phyloP scores from a whole-genome alignment of 176 grass and related monocot species.

The Calamus simplicifolius region DNA sequence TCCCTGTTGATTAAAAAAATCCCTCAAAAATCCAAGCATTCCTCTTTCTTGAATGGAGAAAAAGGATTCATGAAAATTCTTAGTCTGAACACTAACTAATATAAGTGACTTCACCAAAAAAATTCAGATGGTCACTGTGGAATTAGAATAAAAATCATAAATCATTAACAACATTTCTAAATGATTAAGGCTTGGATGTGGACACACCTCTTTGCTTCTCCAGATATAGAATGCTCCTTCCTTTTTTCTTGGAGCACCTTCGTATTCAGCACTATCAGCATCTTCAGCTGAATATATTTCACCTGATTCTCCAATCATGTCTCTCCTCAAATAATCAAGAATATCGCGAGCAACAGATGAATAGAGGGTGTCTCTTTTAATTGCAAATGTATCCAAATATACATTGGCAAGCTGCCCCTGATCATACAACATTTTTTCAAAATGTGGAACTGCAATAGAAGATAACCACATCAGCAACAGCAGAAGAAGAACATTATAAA shows the following conservation, averaged over 20 bases:
- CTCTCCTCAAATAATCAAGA: constrained; percentile 94
- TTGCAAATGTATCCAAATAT: constrained; percentile 73
- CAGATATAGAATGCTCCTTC: constrained; percentile 94
- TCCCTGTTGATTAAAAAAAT: too few relatives aligned
- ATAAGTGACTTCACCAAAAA: too few relatives aligned
- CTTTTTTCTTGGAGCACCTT: constrained; percentile 58
- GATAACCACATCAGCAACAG: constrained; percentile 9
- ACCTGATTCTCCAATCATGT: constrained; percentile 83
- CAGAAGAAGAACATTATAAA: background rate
- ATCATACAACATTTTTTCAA: constrained; percentile 98
- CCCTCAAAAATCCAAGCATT: too few relatives aligned
- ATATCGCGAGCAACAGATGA: constrained; percentile 60
- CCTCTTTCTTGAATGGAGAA: too few relatives aligned
- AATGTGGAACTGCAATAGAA: constrained; percentile 77
- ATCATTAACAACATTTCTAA: too few relatives aligned
- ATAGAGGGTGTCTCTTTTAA: constrained; percentile 64
- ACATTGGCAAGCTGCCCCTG: constrained; percentile 85
- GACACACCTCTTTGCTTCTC: constrained; percentile 66
- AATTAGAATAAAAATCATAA: too few relatives aligned
- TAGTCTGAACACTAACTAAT: too few relatives aligned
- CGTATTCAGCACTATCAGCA: constrained; percentile 91
- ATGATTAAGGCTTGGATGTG: constrained; percentile 1
- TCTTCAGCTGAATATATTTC: constrained; percentile 96
- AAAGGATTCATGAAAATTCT: too few relatives aligned
- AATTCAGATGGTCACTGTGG: too few relatives aligned